phyloP scores from a whole-genome alignment of 192 early-diverging fungal genomes.

The Podila clonocystis region DNA sequence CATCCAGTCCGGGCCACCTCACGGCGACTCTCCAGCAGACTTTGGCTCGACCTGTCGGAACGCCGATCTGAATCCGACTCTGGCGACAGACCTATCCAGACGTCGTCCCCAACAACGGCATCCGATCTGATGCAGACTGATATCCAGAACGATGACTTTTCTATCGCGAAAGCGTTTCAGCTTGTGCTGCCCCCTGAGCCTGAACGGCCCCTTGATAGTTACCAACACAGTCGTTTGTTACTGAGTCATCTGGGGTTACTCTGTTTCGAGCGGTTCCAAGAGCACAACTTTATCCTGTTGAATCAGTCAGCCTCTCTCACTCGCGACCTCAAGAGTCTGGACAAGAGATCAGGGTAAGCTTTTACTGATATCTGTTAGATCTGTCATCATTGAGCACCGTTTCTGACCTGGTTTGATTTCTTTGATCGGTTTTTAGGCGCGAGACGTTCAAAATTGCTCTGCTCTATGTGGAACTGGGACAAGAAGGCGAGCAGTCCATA shows the following conservation, averaged over 20 bases:
- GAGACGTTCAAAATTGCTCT: slow-evolving; percentile 93
- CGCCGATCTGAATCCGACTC: slow-evolving; percentile 1
- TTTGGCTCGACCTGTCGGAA: neutral
- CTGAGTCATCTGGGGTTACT: slow-evolving; percentile 82
- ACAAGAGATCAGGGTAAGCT: slow-evolving; percentile 79
- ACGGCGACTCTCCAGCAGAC: neutral
- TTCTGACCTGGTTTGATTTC: neutral
- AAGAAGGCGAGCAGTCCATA: slow-evolving; percentile 90
- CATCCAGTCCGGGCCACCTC: slow-evolving; percentile 1
- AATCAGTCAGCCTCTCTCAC: slow-evolving; percentile 70
- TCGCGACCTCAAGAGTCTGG: slow-evolving; percentile 81
- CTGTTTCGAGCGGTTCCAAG: slow-evolving; percentile 78
- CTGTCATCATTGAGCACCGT: neutral
- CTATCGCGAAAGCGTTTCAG: slow-evolving; percentile 62
- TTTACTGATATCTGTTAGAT: neutral
- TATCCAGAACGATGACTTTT: slow-evolving; percentile 50
- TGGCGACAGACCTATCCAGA: neutral
- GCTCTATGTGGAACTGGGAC: slow-evolving; percentile 90
- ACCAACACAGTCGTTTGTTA: slow-evolving; percentile 72
- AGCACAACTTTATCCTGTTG: slow-evolving; percentile 72
- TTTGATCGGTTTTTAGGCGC: slow-evolving; percentile 49
- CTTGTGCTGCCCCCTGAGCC: slow-evolving; percentile 57
- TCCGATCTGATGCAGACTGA: neutral
- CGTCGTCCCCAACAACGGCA: neutral
- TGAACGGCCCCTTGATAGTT: slow-evolving; percentile 61